Evolutionary conservation across 164 flowering plant genomes (phyloP).

Genomic region (Magnolia changhungtana): DNA sequence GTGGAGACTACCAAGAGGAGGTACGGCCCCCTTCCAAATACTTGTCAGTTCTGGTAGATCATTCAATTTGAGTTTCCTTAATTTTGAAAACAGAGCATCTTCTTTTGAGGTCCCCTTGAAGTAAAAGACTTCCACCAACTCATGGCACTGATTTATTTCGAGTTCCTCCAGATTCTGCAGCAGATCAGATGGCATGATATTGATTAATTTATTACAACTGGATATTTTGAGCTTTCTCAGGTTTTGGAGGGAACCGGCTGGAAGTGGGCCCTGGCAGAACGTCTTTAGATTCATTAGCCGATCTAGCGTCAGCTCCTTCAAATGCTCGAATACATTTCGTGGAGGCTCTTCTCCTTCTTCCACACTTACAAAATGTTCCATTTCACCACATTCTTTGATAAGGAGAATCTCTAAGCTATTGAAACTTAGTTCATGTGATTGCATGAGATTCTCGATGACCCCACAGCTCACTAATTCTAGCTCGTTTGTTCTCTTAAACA

Average conservation of each 20-base stretch:
- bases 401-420: not conserved
- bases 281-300: not conserved
- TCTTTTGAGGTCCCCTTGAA: no score
- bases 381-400: not conserved
- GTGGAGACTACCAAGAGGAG: not conserved
- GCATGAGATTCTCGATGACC: not conserved
- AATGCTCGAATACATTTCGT: not conserved
- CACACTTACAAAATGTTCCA: slow-evolving; percentile 1
- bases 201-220: not conserved
- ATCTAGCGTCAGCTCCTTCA: not conserved
- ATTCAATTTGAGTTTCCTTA: not conserved
- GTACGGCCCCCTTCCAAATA: not conserved
- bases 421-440: not conserved
- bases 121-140: not conserved
- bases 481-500: not conserved
- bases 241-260: not conserved
- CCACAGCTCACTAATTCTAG: not conserved
- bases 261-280: not conserved
- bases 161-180: not conserved
- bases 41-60: not conserved
- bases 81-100: not conserved
- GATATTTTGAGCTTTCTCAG: not conserved
- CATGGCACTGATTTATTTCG: not conserved
- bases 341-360: not conserved
- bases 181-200: not conserved